Evolutionary conservation across 345 rosid genomes (phyloP).

Genomic region (Jatropha curcas): DNA sequence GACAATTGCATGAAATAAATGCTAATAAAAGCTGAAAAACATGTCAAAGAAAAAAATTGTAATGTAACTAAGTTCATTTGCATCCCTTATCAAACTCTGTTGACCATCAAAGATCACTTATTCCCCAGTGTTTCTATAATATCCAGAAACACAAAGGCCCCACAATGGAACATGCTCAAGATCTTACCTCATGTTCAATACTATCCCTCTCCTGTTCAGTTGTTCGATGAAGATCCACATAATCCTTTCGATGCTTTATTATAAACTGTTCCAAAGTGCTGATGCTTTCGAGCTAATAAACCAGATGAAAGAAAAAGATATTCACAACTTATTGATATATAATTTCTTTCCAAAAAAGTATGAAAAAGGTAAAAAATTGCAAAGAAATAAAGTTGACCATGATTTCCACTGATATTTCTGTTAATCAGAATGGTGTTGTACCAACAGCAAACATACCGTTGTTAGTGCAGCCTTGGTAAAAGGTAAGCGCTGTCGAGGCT

Average conservation of each 20-base stretch:
- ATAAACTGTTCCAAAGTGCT: slow-evolving; percentile 75
- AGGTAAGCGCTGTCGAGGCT: slow-evolving; percentile 59
- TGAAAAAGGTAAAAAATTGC: background rate
- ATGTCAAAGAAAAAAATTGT: background rate
- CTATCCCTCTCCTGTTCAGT: slow-evolving; percentile 18
- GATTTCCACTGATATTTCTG: background rate
- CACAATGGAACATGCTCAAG: slow-evolving; percentile 5
- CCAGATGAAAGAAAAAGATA: background rate
- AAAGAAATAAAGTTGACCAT: background rate
- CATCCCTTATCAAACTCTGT: background rate
- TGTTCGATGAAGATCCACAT: slow-evolving; percentile 74
- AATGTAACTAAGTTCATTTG: background rate
- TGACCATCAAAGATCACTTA: background rate
- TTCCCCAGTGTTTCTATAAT: background rate
- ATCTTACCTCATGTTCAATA: slow-evolving; percentile 88
- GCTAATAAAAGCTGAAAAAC: background rate
- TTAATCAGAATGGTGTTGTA: background rate
- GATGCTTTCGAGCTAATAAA: slow-evolving; percentile 65
- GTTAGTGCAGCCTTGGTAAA: slow-evolving; percentile 66
- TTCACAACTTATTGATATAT: background rate
- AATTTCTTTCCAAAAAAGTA: background rate
- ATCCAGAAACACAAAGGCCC: background rate
- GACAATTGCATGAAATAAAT: background rate
- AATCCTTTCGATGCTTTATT: slow-evolving; percentile 67
- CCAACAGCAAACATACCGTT: slow-evolving; percentile 48